Percentiles rank a stretch among this genome's conserved stretches.
These are phyloP conservation scores for Phytophthora hybrid DNA, from an alignment of 352 stramenopile genomes.

Conservation along the genomic window DNA sequence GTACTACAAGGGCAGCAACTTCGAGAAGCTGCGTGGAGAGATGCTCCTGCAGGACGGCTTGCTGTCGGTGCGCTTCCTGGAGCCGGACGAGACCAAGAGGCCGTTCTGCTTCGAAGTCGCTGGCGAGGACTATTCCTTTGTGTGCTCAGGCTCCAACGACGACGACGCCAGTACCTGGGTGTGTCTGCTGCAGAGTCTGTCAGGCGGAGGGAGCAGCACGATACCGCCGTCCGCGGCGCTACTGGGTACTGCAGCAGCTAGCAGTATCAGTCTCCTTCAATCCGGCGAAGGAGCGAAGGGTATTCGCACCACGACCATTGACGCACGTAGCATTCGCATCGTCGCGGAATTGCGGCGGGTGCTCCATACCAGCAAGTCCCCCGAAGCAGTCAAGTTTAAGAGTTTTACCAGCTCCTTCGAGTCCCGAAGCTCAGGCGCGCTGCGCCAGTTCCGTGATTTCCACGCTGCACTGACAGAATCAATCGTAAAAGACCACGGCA, in stretches of 20 bases:
- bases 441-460: conserved; percentile 74
- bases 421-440: conserved; percentile 42
- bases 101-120: conserved; percentile 88
- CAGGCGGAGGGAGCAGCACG: conserved; percentile 47
- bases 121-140: conserved; percentile 72
- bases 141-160: conserved; percentile 83
- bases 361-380: conserved; percentile 81
- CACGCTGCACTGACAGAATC: conserved; percentile 63
- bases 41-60: conserved; percentile 78
- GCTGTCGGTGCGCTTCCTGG: conserved; percentile 77
- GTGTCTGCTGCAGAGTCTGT: conserved; percentile 79
- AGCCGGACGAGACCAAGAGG: conserved; percentile 81
- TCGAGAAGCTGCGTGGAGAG: conserved; percentile 80
- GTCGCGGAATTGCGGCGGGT: conserved; percentile 80
- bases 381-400: conserved; percentile 74
- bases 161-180: conserved; percentile 90
- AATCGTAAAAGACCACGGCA: conserved; percentile 72
- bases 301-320: conserved; percentile 51
- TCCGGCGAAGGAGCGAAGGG: conserved; percentile 35
- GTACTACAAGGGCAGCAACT: conserved; percentile 90
- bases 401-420: conserved; percentile 74
- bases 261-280: conserved; percentile 34
- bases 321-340: conserved; percentile 82
- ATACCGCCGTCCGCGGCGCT: conserved; percentile 44
- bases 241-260: conserved; percentile 46